phyloP scores from a whole-genome alignment of 225 moss, liverwort and hornwort genomes.

The Anthoceros angustus region DNA sequence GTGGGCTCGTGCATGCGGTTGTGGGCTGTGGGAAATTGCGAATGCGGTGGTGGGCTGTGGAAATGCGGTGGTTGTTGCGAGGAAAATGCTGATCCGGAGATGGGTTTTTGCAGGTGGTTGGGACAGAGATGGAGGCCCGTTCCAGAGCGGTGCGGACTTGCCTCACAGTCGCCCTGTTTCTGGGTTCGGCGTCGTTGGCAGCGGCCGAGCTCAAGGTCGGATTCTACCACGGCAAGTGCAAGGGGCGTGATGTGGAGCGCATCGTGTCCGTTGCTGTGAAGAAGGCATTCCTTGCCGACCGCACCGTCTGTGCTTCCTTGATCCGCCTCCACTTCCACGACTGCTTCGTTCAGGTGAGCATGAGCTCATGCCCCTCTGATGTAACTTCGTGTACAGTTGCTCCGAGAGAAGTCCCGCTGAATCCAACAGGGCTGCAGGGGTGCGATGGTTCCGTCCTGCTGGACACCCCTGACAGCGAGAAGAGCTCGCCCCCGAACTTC shows the following conservation, averaged over 20 bases:
- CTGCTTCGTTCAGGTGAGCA: constrained; percentile 8
- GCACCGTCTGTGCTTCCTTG: not conserved
- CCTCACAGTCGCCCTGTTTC: not conserved
- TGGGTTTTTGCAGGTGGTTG: too few species aligned
- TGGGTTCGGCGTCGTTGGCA: not conserved
- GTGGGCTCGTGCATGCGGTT: too few species aligned
- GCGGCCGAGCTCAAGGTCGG: not conserved
- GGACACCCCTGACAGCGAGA: constrained; percentile 11
- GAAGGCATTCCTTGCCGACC: not conserved
- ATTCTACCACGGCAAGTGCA: not conserved
- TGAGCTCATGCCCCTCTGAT: not conserved
- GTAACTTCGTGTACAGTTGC: not conserved
- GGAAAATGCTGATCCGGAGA: too few species aligned
- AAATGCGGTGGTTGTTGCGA: too few species aligned
- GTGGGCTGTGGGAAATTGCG: too few species aligned
- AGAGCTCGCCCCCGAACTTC: constrained; percentile 2
- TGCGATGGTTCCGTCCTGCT: constrained; percentile 11
- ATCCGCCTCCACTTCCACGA: constrained; percentile 11
- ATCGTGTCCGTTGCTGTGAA: not conserved
- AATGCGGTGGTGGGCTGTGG: too few species aligned
- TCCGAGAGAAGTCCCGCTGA: too few species aligned
- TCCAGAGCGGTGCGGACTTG: not conserved
- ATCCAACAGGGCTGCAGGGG: not conserved
- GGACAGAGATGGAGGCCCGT: not conserved
- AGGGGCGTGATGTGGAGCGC: not conserved